These are phyloP conservation scores for Rhizopogon sp. DNA, from an alignment of 768 basidiomycete genomes.

Conservation along the genomic window DNA sequence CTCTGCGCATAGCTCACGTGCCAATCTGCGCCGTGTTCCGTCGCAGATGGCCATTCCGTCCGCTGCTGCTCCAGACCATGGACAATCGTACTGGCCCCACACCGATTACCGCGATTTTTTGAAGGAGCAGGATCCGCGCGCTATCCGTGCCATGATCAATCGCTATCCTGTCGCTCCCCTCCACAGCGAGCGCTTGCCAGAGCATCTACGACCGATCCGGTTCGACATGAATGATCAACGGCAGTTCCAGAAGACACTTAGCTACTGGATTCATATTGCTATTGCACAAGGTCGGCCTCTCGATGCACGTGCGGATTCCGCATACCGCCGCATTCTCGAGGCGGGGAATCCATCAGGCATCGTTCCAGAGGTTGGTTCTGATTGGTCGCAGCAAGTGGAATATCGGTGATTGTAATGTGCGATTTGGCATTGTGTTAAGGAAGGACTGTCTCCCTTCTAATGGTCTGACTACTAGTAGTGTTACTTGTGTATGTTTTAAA, in stretches of 20 bases:
- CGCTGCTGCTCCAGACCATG: background rate
- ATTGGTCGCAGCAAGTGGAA: background rate
- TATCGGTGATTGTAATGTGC: background rate
- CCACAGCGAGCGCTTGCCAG: background rate
- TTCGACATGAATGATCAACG: slow-evolving; percentile 5
- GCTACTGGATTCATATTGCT: background rate
- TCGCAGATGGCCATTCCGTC: background rate
- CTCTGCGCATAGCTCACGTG: background rate
- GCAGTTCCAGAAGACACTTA: background rate
- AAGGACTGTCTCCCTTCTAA: no score
- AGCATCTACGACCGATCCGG: slow-evolving; percentile 3
- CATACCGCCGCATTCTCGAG: slow-evolving; percentile 1
- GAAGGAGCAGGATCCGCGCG: background rate
- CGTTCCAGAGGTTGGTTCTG: slow-evolving; percentile 1
- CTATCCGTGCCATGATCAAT: background rate
- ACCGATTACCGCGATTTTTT: background rate
- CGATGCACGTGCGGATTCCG: slow-evolving; percentile 5
- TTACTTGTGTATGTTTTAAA: no score
- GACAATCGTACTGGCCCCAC: background rate
- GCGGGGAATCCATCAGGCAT: background rate
- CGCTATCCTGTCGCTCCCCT: slow-evolving; percentile 2
- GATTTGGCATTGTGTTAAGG: background rate
- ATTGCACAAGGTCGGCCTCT: slow-evolving; percentile 5
- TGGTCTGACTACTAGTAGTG: no score
- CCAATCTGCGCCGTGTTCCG: background rate